Evolutionary conservation across 768 basidiomycete species (phyloP), one percentile per base, ranked within the genome.

Genomic region (Leccinum fibrillosum): DNA sequence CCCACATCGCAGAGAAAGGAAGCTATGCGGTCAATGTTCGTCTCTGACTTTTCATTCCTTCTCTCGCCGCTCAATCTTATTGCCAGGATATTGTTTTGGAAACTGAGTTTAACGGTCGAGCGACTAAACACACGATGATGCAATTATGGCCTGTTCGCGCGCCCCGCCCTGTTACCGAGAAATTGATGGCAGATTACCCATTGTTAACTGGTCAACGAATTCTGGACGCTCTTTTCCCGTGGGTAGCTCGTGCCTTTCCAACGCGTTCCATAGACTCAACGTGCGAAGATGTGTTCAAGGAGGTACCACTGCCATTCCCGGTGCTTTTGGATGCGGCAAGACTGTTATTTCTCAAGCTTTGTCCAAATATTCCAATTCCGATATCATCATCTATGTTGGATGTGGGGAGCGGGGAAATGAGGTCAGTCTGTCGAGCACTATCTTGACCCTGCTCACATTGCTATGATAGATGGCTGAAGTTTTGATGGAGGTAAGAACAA

Each of bases 101-200:
- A 76, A 98, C 96, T 7, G 97, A 98, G 70, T 98, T 99, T 68
- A 87, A 98, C 62, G 97, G 96, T 63, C 94, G 94, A 77, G 88
- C 80, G 39, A 90, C 94, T 13, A 82, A 94, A 66, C 96, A 98
- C 72, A 88, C 90, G 17, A 87, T 99, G 85, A 91, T 97, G 92
- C 97, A 99, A 69, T 79, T 96, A 32, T 99, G 97, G 97, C 97
- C 97, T 63, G 97, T 99, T 60, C 92, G 97, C 69, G 97, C 96
- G 19, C 94, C 97, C 52, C 86, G 97, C 55, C 97, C 97, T 11
- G 90, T 94, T 26, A 79, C 91, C n/a, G 92, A 98, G 78, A 98
- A 98, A 76, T 83, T 90, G 68, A 95, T 90, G 3, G 95, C 96
- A 56, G 84, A 96, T 72, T 84, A 86, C 73, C 97, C 97, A 45